Evolutionary conservation across 2,329 filamentous ascomycete genomes (phyloP).

Genomic region (Pyricularia pennisetigena): DNA sequence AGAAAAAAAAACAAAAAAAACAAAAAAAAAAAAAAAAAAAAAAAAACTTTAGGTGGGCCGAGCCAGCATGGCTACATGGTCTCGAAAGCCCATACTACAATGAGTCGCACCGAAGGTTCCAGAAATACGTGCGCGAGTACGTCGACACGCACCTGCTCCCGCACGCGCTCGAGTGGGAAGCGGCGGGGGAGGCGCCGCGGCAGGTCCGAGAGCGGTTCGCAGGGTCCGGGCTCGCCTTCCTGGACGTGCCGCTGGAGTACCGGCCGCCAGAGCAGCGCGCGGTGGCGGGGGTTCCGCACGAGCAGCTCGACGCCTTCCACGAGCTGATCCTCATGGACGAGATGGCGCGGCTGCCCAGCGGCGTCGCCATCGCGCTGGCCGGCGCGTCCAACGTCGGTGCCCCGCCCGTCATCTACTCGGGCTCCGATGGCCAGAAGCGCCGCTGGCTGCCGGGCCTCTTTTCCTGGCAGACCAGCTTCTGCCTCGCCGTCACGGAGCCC

Average conservation of each 20-base stretch:
- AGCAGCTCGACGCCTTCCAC: slow-evolving; percentile 67
- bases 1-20: no score
- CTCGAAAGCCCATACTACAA: slow-evolving; percentile 65
- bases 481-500: slow-evolving; percentile 73
- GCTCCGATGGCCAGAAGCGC: slow-evolving; percentile 49
- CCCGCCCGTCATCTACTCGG: slow-evolving; percentile 62
- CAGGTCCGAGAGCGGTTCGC: slow-evolving; percentile 57
- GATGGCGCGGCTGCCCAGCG: slow-evolving; percentile 41
- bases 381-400: slow-evolving; percentile 59
- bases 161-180: slow-evolving; percentile 62
- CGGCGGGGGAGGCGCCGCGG: slow-evolving; percentile 49
- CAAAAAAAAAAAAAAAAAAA: no score
- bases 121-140: slow-evolving; percentile 58
- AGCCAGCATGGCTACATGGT: slow-evolving; percentile 61
- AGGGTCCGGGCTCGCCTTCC: slow-evolving; percentile 59
- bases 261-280: slow-evolving; percentile 55
- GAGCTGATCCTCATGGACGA: slow-evolving; percentile 62
- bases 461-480: slow-evolving; percentile 54
- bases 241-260: slow-evolving; percentile 60
- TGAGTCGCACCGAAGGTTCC: slow-evolving; percentile 53
- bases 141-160: slow-evolving; percentile 51
- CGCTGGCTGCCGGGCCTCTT: slow-evolving; percentile 59
- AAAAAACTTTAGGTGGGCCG: slow-evolving; percentile 22
- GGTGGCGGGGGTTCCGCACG: slow-evolving; percentile 50
- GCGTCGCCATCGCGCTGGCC: slow-evolving; percentile 36